Base-by-base conservation (phyloP, 108 stramenopile genomes). In the Nitzschia sp. region DNA sequence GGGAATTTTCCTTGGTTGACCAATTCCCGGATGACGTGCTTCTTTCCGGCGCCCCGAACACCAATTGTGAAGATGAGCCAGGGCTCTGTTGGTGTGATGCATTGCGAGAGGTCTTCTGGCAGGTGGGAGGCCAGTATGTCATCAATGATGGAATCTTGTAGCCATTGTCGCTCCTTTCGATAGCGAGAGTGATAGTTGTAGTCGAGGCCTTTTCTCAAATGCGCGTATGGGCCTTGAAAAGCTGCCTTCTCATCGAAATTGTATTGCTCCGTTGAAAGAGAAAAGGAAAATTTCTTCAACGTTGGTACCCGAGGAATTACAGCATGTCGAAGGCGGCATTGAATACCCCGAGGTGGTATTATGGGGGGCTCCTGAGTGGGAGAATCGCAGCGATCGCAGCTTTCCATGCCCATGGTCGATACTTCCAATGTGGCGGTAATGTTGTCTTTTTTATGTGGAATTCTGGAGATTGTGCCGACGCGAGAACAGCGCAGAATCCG, bases 41-140 rank as follows among this genome's bases (percentile, higher is more conserved):
- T 69, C 63, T 93, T 95, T 0, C 92, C 94, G 7, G 91, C 88
- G 26, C 93, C 91, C 83, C 88, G 83, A 10, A 78, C 91, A 7
- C 96, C 93, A 22, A 86, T 89, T 29, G 90, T 92, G 56, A 87
- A 87, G 29, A 95, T 79, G 38, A 90, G 60, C 87, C 87, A 95
- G 17, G 87, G 88, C 63, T 90, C 86, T 42, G 82, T 87, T 6
- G 90, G 90, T 25, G 90, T 89, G 19, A 64, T 57, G 20, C 69
- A 48, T 26, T 24, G 53, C 15, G 34, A 15, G 14, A 20, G 41
- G 42, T 63, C 71, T 25, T 38, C 52, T 8, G 66, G 41, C 21
- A 56, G 14, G 19, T 24, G 14, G 11, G 53, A 54, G 10, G 65
- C 72, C 34, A 88, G 52, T 21, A 87, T 57, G 46, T 82, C 83